These are phyloP conservation scores for Neostapfia colusana DNA, from an alignment of 176 grass and related monocot genomes.

Conservation along the genomic window DNA sequence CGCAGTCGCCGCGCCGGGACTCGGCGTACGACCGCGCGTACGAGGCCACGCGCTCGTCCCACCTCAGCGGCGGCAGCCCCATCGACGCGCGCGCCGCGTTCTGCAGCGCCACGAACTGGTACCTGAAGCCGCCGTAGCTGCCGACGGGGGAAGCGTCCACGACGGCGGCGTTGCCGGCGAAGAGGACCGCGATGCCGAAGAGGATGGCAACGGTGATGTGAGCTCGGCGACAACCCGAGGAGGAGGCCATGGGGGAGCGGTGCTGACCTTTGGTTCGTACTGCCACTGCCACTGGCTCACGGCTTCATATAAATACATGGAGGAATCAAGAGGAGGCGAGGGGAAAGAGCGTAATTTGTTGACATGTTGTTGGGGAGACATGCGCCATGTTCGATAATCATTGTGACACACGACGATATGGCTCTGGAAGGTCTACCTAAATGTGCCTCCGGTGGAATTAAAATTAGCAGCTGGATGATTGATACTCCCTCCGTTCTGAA, in stretches of 20 bases:
- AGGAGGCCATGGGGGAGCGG: conserved; percentile 36
- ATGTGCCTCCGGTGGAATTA: not conserved
- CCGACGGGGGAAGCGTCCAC: not conserved
- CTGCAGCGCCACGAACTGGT: conserved; percentile 58
- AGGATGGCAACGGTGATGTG: not conserved
- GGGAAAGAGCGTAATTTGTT: not conserved
- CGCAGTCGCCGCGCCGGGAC: conserved; percentile 62
- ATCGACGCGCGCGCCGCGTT: conserved; percentile 50
- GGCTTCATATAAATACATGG: conserved; percentile 29
- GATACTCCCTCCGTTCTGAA: no score
- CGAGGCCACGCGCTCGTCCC: conserved; percentile 56
- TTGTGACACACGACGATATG: conserved; percentile 45
- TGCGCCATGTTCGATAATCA: conserved; percentile 71
- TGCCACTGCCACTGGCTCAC: not conserved
- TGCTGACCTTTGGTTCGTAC: conserved; percentile 27
- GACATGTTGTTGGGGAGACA: conserved; percentile 43
- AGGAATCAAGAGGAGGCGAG: not conserved
- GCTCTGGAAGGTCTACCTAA: conserved; percentile 65
- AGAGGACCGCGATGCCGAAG: not conserved
- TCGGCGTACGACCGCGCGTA: conserved; percentile 69
- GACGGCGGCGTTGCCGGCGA: conserved; percentile 7
- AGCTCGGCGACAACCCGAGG: not conserved
- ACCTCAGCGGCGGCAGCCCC: conserved; percentile 43
- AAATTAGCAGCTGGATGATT: no score
- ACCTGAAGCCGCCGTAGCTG: not conserved